Base-by-base conservation (phyloP, 2,329 filamentous ascomycete genomes). In the Zymoseptoria tritici region DNA sequence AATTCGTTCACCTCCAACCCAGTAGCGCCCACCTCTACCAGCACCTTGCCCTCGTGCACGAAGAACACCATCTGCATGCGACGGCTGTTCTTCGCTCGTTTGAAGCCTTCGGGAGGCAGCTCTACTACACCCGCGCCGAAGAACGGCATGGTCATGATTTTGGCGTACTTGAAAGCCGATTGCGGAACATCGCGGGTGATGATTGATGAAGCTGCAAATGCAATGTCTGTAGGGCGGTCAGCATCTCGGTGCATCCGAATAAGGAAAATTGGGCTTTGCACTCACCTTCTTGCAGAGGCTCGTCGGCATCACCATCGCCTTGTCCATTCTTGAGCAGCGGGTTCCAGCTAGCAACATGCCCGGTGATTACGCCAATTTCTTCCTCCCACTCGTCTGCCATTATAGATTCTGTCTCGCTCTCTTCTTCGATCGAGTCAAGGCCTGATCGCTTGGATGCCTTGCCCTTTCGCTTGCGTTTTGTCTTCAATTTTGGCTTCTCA, bases 1-100 rank as follows among this genome's bases (percentile, higher is more conserved):
- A 99, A 97, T 62, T 81, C 79, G 22, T 83, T 88, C 64, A 89
- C 84, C 65, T 88, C 67, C 59, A 61, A 56, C 2, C 67, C 68
- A 24, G 62, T 63, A 21, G 67, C 67, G 52, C 68, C 85, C 54
- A 96, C 83, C 26, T 85, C 88, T 20, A 96, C 92, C 65, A 85
- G 80, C 20, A 97, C 91, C 64, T 88, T 86, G 21, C 94, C 94
- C 52, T 84, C 83, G 67, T 91, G 87, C 29, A 99, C 88, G 68
- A 96, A 97, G 74, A 97, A 97, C 1, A 89, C 87, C 88, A 99
- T 94, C 72, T 97, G 91, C 90, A 97, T 97, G 77, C 89, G 92
- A 63, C 93, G 83, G 42, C 89, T 89, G 75, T 97, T 97, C 81
- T 97, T 97, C 54, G 87, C 84, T 67, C 87, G 85, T 79, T 99